phyloP scores from a whole-genome alignment of 2,329 filamentous ascomycete genomes.

The Ascochyta koolunga region DNA sequence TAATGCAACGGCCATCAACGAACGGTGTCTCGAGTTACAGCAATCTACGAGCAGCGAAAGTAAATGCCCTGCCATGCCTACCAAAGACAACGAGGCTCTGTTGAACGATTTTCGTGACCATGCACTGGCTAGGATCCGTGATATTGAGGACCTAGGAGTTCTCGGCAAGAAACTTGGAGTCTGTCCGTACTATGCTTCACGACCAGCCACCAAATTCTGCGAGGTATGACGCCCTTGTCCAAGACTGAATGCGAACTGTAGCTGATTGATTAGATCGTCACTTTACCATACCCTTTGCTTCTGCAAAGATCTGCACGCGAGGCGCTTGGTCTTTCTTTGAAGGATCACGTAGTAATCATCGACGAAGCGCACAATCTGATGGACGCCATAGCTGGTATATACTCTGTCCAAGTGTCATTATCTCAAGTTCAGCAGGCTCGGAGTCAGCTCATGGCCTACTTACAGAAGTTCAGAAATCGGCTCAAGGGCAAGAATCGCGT shows the following conservation, averaged over 20 bases:
- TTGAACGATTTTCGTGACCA: conserved; percentile 85
- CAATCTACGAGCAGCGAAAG: conserved; percentile 67
- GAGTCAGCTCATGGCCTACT: conserved; percentile 78
- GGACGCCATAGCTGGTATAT: conserved; percentile 87
- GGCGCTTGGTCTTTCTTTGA: conserved; percentile 82
- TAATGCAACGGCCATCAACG: conserved; percentile 82
- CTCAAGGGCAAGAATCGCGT: conserved; percentile 90
- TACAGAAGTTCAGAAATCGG: conserved; percentile 85
- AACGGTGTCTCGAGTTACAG: conserved; percentile 88
- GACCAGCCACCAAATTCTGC: conserved; percentile 78
- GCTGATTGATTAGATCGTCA: conserved; percentile 68
- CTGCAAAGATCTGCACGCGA: conserved; percentile 87
- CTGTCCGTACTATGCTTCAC: conserved; percentile 96
- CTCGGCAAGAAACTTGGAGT: conserved; percentile 80
- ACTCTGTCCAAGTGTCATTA: conserved; percentile 78
- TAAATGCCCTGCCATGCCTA: conserved; percentile 78
- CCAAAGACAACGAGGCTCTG: conserved; percentile 73
- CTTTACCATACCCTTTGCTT: conserved; percentile 87
- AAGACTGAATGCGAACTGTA: no score
- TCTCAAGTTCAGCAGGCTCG: conserved; percentile 74
- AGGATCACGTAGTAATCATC: conserved; percentile 89
- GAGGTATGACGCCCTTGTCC: conserved; percentile 57
- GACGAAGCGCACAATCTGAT: conserved; percentile 98
- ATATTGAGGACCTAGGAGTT: conserved; percentile 87
- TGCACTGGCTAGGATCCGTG: conserved; percentile 80